Evolutionary conservation across 306 rosid species (phyloP).

Genomic region (Erythrophleum fordii): DNA sequence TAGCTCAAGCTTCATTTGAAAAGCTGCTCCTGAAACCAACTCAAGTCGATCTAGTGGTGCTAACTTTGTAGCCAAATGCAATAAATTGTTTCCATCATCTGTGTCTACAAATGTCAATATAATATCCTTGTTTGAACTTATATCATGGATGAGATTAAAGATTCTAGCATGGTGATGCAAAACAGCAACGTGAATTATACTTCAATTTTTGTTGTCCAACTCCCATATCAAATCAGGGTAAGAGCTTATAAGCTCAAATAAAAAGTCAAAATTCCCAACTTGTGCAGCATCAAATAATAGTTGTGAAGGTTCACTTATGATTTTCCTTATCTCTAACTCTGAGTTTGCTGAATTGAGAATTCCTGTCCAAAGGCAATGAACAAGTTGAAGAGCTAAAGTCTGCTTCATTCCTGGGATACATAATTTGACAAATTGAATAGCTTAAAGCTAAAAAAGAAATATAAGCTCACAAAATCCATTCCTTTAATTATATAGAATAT

Average conservation of each 20-base stretch:
- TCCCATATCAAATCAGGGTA: background rate
- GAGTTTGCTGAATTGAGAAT: background rate
- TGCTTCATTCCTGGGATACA: conserved; percentile 18
- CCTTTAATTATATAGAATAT: too few species aligned
- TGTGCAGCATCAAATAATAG: background rate
- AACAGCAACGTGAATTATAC: background rate
- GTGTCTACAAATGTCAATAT: background rate
- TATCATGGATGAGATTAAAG: background rate
- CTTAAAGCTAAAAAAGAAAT: too few species aligned
- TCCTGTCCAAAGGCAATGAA: conserved; percentile 19
- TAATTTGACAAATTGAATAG: too few species aligned
- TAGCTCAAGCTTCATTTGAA: background rate
- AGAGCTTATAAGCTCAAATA: background rate
- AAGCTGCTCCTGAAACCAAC: background rate
- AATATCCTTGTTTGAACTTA: background rate
- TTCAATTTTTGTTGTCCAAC: background rate
- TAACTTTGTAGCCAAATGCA: background rate
- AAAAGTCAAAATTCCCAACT: background rate
- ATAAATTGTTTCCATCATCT: background rate
- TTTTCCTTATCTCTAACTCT: background rate
- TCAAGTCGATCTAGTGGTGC: background rate
- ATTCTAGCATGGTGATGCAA: background rate
- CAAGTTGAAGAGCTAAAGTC: conserved; percentile 23
- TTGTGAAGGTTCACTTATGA: background rate
- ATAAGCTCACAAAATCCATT: too few species aligned